Evolutionary conservation across 192 early-diverging fungal genomes (phyloP), one percentile per base, ranked within the genome.

Genomic region (Backusella psychrophila): DNA sequence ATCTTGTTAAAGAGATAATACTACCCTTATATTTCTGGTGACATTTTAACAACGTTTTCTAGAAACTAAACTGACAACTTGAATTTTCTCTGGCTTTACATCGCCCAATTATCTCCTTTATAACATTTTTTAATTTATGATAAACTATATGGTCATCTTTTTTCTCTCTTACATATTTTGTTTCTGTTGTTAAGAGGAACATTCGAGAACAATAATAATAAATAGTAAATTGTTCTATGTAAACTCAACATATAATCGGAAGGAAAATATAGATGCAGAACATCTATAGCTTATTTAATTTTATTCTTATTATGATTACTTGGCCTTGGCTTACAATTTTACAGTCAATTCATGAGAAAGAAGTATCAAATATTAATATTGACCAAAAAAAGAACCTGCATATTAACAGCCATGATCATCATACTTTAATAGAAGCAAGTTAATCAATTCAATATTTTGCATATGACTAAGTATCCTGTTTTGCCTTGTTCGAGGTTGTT

Each of bases 341-440:
- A 56, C 49, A 53, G 21, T 21, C 21, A 44, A 21, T 56, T 56
- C 9, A 56, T 56, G 19, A 56, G 7, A 21, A 23, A 21, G 53
- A 56, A 56, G 9, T 56, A 56, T 3, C 21, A 21, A 21, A 56
- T 56, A 23, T 56, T 56, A 56, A 56, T 21, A 23, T 56, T 56
- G 21, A 26, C 53, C 53, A 56, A 56, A 56, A 44, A 17, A 14
- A 39, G 15, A 44, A 56, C 53, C 53, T 56, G 53, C 53, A 56
- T 56, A 56, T 56, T 56, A 21, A 8, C 8, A 56, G 53, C 21
- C 21, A 56, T 56, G 53, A 56, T 56, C 53, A 56, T 56, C 53
- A 21, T 56, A 26, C 53, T 56, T 56, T 56, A 56, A 56, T 56
- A 56, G 53, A 56, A 56, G 53, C 53, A 56, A 56, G 53, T 56